Evolutionary conservation across 192 early-diverging fungal genomes (phyloP).

Genomic region (Haplosporangium gracile): DNA sequence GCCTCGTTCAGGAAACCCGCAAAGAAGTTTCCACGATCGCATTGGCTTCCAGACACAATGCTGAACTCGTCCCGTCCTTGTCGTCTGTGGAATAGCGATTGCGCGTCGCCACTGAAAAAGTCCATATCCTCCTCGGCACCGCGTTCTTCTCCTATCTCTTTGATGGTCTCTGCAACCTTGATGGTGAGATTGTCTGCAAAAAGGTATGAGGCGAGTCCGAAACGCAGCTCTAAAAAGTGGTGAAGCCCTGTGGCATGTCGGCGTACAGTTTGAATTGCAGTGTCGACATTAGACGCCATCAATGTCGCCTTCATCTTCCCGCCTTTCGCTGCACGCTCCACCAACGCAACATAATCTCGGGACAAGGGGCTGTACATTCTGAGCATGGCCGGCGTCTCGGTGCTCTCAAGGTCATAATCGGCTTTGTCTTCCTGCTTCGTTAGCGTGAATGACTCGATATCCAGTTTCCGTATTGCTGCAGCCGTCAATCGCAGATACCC

Average conservation of each 20-base stretch:
- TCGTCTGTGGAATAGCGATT: neutral
- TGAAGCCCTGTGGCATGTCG: neutral
- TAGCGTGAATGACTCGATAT: neutral
- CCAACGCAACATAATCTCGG: neutral
- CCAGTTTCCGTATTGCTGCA: neutral
- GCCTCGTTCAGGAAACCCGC: neutral
- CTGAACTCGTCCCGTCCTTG: neutral
- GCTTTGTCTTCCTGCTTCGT: neutral
- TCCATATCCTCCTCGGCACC: neutral
- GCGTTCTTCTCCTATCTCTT: neutral
- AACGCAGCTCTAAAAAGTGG: neutral
- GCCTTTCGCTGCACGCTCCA: neutral
- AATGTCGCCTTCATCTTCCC: neutral
- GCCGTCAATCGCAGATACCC: neutral
- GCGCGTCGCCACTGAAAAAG: neutral
- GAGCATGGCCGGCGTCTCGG: neutral
- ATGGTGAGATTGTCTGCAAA: neutral
- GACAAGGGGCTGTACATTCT: neutral
- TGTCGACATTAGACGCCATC: neutral
- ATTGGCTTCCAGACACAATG: neutral
- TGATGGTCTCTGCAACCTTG: neutral
- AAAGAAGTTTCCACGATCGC: neutral
- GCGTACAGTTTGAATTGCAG: neutral
- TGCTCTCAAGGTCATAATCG: neutral
- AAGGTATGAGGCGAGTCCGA: neutral